phyloP scores from a whole-genome alignment of 192 early-diverging fungal species.

The Martensiomyces pterosporus region DNA sequence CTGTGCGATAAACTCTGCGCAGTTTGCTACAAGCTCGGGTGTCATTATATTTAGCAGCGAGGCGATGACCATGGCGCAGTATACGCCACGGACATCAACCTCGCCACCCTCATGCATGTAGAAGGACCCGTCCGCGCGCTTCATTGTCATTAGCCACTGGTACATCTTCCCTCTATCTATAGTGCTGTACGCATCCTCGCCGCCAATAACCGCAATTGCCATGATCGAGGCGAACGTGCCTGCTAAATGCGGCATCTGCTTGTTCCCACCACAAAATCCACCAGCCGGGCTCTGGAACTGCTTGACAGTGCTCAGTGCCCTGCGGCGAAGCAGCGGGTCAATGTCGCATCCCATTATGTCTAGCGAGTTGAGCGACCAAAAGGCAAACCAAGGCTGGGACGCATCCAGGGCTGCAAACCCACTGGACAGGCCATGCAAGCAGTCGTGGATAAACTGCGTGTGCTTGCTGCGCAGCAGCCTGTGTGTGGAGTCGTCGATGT shows the following conservation, averaged over 20 bases:
- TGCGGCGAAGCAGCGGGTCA: constrained; percentile 39
- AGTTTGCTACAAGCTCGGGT: constrained; percentile 62
- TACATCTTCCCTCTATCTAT: constrained; percentile 55
- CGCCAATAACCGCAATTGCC: constrained; percentile 71
- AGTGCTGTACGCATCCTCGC: constrained; percentile 59
- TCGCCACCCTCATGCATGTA: constrained; percentile 89
- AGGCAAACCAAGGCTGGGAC: constrained; percentile 85
- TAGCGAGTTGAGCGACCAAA: constrained; percentile 85
- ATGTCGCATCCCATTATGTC: constrained; percentile 66
- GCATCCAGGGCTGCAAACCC: constrained; percentile 73
- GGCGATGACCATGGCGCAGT: constrained; percentile 80
- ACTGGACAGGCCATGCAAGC: constrained; percentile 51
- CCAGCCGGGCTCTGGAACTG: constrained; percentile 67
- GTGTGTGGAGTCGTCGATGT: constrained; percentile 23
- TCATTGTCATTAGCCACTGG: constrained; percentile 75
- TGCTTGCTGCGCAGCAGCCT: constrained; percentile 56
- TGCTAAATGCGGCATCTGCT: constrained; percentile 83
- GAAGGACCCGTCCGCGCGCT: constrained; percentile 86
- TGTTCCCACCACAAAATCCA: constrained; percentile 79
- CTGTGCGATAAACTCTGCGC: constrained; percentile 64
- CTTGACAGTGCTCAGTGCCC: constrained; percentile 53
- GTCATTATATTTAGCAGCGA: constrained; percentile 81
- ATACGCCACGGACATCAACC: constrained; percentile 83
- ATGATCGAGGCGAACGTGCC: constrained; percentile 87
- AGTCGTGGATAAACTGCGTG: constrained; percentile 52